These are phyloP conservation scores for Aspergillus sparsus DNA, from an alignment of 495 filamentous ascomycete genomes.

Conservation along the genomic window DNA sequence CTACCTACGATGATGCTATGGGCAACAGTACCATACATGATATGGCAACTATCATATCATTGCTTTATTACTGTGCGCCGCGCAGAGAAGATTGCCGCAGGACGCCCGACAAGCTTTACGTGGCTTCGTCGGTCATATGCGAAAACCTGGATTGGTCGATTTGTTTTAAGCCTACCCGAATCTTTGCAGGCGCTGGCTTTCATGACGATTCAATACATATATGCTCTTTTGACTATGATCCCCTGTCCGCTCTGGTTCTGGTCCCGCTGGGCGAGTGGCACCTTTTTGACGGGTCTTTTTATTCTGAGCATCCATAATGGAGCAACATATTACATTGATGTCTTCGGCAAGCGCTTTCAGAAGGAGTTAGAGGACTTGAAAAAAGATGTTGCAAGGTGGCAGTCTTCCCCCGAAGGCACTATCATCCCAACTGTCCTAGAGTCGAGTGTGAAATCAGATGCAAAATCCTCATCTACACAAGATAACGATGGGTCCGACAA, in stretches of 20 bases:
- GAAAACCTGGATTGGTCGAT: slow-evolving; percentile 80
- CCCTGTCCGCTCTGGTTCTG: slow-evolving; percentile 96
- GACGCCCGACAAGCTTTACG: slow-evolving; percentile 93
- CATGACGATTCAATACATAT: slow-evolving; percentile 92
- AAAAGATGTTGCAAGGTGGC: slow-evolving; percentile 88
- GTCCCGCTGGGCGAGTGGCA: slow-evolving; percentile 74
- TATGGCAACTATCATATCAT: slow-evolving; percentile 93
- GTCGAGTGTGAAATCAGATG: slow-evolving; percentile 23
- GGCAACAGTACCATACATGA: slow-evolving; percentile 86
- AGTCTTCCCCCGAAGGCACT: slow-evolving; percentile 51
- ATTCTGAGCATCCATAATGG: slow-evolving; percentile 93
- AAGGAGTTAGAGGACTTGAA: slow-evolving; percentile 91
- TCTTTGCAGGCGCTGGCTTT: slow-evolving; percentile 83
- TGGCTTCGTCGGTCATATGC: slow-evolving; percentile 92
- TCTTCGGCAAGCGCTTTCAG: slow-evolving; percentile 95
- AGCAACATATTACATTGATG: slow-evolving; percentile 94
- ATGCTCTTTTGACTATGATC: slow-evolving; percentile 88
- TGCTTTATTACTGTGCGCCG: slow-evolving; percentile 90
- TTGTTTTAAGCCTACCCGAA: slow-evolving; percentile 77
- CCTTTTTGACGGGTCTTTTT: slow-evolving; percentile 78
- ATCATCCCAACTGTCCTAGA: slow-evolving; percentile 33
- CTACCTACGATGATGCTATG: slow-evolving; percentile 85
- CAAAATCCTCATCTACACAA: background rate
- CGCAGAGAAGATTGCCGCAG: slow-evolving; percentile 91
- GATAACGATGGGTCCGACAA: too few relatives aligned